phyloP scores from a whole-genome alignment of 257 asterid species.

The Plantago major region DNA sequence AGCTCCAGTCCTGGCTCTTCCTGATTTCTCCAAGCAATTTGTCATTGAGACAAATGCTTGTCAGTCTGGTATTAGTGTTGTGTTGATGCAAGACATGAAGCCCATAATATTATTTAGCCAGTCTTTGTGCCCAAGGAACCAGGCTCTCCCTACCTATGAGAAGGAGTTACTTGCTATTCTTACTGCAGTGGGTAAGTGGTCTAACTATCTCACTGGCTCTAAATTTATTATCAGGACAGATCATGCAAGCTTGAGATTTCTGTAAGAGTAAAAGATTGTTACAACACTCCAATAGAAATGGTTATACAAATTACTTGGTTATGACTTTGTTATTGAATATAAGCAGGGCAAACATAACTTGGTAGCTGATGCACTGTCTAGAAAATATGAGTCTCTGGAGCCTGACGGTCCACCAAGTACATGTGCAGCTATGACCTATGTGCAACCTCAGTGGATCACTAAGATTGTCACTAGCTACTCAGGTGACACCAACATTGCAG shows the following conservation, averaged over 20 bases:
- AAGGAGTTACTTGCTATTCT: neutral
- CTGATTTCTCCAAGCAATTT: too few species aligned
- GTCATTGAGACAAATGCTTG: neutral
- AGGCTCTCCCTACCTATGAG: neutral
- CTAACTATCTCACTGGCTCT: neutral
- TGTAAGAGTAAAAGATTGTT: neutral
- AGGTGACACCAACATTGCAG: too few species aligned
- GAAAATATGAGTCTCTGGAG: neutral
- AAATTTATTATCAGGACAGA: neutral
- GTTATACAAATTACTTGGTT: too few species aligned
- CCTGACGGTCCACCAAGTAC: too few species aligned
- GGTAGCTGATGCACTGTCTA: neutral
- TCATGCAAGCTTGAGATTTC: neutral
- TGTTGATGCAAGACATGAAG: too few species aligned
- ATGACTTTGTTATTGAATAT: neutral
- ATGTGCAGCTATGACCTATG: too few species aligned
- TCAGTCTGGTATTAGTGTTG: too few species aligned
- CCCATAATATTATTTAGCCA: too few species aligned
- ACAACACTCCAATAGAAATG: too few species aligned
- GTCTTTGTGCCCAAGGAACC: too few species aligned
- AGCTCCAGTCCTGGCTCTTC: too few species aligned
- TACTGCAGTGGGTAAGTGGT: neutral
- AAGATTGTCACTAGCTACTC: too few species aligned
- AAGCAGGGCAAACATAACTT: neutral
- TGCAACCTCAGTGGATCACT: neutral